Evolutionary conservation across 2,329 filamentous ascomycete genomes (phyloP).

Genomic region (Ilyonectria robusta): DNA sequence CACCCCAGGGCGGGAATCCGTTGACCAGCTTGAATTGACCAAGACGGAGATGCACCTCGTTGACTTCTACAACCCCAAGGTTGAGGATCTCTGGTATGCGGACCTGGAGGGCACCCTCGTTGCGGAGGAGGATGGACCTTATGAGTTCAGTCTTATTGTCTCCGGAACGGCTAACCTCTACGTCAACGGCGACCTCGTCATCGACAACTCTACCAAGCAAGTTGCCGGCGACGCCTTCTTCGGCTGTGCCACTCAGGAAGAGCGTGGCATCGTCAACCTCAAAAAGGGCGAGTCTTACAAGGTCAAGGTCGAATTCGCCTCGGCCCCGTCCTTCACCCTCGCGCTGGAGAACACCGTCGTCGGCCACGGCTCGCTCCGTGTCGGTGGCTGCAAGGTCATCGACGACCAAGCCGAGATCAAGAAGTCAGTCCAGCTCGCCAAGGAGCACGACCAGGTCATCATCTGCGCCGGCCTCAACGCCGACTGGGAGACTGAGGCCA

Average conservation of each 20-base stretch:
- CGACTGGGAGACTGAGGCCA: conserved; percentile 86
- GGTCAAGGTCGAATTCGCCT: conserved; percentile 72
- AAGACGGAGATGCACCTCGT: conserved; percentile 66
- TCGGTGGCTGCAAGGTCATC: conserved; percentile 73
- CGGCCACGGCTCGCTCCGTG: conserved; percentile 72
- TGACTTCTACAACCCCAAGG: conserved; percentile 67
- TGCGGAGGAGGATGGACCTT: conserved; percentile 71
- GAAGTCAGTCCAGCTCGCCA: conserved; percentile 77
- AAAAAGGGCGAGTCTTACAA: conserved; percentile 72
- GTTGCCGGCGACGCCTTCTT: conserved; percentile 75
- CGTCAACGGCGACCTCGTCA: conserved; percentile 72
- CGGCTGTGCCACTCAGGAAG: conserved; percentile 74
- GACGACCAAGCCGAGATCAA: conserved; percentile 72
- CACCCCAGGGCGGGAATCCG: conserved; percentile 59
- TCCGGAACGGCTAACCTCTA: conserved; percentile 76
- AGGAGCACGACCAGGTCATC: conserved; percentile 81
- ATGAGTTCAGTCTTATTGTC: conserved; percentile 77
- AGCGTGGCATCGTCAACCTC: conserved; percentile 70
- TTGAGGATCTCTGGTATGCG: conserved; percentile 71
- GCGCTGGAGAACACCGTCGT: conserved; percentile 65
- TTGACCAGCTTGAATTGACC: conserved; percentile 65
- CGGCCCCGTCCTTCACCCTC: conserved; percentile 70
- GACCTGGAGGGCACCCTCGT: conserved; percentile 73
- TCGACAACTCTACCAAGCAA: conserved; percentile 78
- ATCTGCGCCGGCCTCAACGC: conserved; percentile 83